phyloP scores from a whole-genome alignment of 805 yeast genomes.

The Ogataea henricii region DNA sequence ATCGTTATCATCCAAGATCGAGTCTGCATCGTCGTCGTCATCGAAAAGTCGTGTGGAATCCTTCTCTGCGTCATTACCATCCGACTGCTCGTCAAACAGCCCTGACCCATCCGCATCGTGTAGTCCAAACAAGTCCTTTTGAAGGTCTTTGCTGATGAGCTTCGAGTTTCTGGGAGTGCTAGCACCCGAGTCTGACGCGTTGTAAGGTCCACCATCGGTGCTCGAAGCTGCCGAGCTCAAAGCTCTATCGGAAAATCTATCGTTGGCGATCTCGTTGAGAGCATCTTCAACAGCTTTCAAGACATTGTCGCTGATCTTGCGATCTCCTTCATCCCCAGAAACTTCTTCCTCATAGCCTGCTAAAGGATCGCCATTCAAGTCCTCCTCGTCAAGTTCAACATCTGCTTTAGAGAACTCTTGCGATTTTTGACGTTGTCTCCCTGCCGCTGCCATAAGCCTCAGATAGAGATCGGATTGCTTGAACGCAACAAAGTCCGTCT shows the following conservation, averaged over 20 bases:
- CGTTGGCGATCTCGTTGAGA: constrained; percentile 56
- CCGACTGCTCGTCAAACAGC: constrained; percentile 23
- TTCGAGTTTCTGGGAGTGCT: constrained; percentile 27
- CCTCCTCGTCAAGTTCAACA: constrained; percentile 18
- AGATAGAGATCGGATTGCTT: constrained; percentile 58
- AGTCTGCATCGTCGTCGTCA: constrained; percentile 29
- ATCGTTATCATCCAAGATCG: constrained; percentile 17
- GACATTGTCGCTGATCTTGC: constrained; percentile 33
- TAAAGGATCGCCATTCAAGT: constrained; percentile 35
- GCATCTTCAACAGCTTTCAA: constrained; percentile 46
- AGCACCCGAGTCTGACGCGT: constrained; percentile 11
- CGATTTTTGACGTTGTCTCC: constrained; percentile 15
- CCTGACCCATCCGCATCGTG: constrained; percentile 17
- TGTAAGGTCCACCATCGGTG: constrained; percentile 19
- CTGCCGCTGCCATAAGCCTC: constrained; percentile 49
- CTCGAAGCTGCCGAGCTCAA: constrained; percentile 10
- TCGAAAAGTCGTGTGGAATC: constrained; percentile 34
- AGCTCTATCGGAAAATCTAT: constrained; percentile 13
- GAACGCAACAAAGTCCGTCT: constrained; percentile 58
- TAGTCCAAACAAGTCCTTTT: constrained; percentile 36
- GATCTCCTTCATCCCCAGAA: constrained; percentile 37
- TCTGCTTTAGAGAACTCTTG: neutral
- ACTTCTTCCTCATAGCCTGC: constrained; percentile 34
- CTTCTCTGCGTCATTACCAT: constrained; percentile 29
- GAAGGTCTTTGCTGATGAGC: constrained; percentile 32